Evolutionary conservation across 805 yeast genomes (phyloP).

Genomic region (Metschnikowia continentalis): DNA sequence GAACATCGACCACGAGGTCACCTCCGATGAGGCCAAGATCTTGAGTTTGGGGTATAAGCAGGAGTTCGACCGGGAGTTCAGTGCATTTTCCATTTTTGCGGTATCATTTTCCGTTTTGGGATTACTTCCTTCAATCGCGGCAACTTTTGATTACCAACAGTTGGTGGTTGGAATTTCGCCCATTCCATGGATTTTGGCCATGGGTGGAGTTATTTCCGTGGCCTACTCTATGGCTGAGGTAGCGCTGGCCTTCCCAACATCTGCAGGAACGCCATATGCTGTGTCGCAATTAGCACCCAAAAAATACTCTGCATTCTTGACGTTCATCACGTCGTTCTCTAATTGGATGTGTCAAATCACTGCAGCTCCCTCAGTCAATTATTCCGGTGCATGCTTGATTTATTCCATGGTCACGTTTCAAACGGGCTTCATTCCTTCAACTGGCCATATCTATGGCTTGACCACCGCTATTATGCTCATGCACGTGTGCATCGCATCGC

Average conservation of each 20-base stretch:
- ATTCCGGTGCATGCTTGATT: slow-evolving; percentile 53
- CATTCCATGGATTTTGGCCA: slow-evolving; percentile 55
- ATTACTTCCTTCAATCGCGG: slow-evolving; percentile 59
- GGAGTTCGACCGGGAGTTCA: slow-evolving; percentile 57
- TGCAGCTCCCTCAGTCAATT: slow-evolving; percentile 57
- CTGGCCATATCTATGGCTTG: slow-evolving; percentile 49
- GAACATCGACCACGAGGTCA: slow-evolving; percentile 46
- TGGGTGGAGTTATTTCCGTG: slow-evolving; percentile 52
- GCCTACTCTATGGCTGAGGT: slow-evolving; percentile 64
- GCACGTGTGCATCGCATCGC: slow-evolving; percentile 46
- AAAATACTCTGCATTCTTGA: slow-evolving; percentile 45
- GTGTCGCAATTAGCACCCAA: slow-evolving; percentile 60
- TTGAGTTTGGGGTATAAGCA: slow-evolving; percentile 60
- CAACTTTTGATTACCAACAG: slow-evolving; percentile 58
- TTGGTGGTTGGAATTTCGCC: slow-evolving; percentile 62
- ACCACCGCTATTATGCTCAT: slow-evolving; percentile 48
- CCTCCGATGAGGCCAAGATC: slow-evolving; percentile 49
- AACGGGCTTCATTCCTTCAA: slow-evolving; percentile 36
- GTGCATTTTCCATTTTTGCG: slow-evolving; percentile 53
- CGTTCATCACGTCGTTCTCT: slow-evolving; percentile 63
- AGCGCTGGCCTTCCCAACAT: slow-evolving; percentile 61
- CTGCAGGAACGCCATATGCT: slow-evolving; percentile 69
- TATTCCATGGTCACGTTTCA: slow-evolving; percentile 45
- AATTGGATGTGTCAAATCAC: slow-evolving; percentile 65
- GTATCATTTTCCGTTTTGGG: slow-evolving; percentile 65